Base-by-base conservation (phyloP, 2,329 filamentous ascomycete species). In the Plectosphaerella plurivora region DNA sequence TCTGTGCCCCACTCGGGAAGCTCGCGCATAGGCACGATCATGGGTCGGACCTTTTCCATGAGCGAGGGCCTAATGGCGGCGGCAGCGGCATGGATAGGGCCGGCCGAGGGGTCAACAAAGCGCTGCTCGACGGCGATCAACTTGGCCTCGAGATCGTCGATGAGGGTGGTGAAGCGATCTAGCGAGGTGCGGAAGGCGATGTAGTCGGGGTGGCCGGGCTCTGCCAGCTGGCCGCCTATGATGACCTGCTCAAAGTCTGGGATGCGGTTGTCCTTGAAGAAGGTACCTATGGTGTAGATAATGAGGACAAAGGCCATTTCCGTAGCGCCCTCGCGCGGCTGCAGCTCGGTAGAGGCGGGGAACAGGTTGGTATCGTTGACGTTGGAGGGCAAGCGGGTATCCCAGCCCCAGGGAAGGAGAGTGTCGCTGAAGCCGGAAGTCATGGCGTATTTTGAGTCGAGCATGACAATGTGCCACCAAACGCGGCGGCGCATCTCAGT, bases 401-500 rank as follows among this genome's bases (percentile, higher is more conserved):
- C 77, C 76, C 79, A 83, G 41, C 70, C 71, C n/a, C 69, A 70
- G 4, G 77, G 75, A 3, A 81, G 66, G 50, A 79, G 66, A 10
- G 76, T 75, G 56, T 79, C 75, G 53, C 73, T 79, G 22, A 84
- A 72, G 2, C 82, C 82, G 5, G 82, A 83, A 53, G 81, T 69
- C 53, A 84, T 66, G 42, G 80, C 81, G 51, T 78, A 78, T 57
- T 81, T 78, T 44, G 76, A 71, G 55, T 86, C 82, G 50, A 82
- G 71, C 51, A 84, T 69, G 47, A 83, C 72, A 24, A 87, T 76
- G 60, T 82, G 77, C 83, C 82, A 86, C 84, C 84, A 88, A 18
- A 87, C 72, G 7, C 85, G 73, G 44, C 84, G 72, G n/a, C 84
- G 76, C 74, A 88, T 87, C 61, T 88, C 83, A 3, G 79, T 79